Conservation (phyloP, 495 filamentous ascomycete species). For the Antarctomyces pellizariae region DNA sequence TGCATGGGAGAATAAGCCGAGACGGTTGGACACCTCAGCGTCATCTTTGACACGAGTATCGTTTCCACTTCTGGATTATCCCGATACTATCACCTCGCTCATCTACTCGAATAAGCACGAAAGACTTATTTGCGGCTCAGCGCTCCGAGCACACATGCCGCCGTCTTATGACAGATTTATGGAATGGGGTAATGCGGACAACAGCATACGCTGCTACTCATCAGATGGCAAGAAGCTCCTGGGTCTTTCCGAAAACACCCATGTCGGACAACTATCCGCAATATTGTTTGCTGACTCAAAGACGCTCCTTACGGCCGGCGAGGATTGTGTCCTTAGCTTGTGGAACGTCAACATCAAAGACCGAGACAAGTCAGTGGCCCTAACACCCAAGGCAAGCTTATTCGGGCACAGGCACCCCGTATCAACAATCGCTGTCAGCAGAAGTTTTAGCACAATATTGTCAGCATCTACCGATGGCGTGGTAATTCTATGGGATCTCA, state of each 20-base stretch:
- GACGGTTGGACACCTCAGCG: constrained; percentile 53
- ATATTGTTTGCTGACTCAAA: constrained; percentile 70
- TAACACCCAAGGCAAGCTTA: constrained; percentile 55
- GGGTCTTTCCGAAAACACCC: constrained; percentile 80
- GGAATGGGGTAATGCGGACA: constrained; percentile 92
- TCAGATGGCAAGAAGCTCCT: constrained; percentile 28
- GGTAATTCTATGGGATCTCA: constrained; percentile 82
- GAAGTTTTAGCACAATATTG: constrained; percentile 67
- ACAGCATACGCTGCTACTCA: constrained; percentile 71
- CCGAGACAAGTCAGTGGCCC: constrained; percentile 41
- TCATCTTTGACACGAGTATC: constrained; percentile 61
- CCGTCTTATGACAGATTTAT: constrained; percentile 75
- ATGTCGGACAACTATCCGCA: constrained; percentile 64
- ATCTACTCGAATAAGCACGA: constrained; percentile 61
- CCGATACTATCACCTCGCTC: constrained; percentile 58
- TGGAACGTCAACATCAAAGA: constrained; percentile 41
- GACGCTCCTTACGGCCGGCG: constrained; percentile 73
- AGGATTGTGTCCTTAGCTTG: constrained; percentile 72
- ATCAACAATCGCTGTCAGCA: constrained; percentile 56
- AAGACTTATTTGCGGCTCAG: constrained; percentile 59
- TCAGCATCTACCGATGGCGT: constrained; percentile 61
- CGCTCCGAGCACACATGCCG: constrained; percentile 67
- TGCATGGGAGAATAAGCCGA: constrained; percentile 30
- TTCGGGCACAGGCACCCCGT: constrained; percentile 78
- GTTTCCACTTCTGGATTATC: constrained; percentile 58